Conservation (phyloP, 805 yeast genomes). For the Myxozyma monticola region DNA sequence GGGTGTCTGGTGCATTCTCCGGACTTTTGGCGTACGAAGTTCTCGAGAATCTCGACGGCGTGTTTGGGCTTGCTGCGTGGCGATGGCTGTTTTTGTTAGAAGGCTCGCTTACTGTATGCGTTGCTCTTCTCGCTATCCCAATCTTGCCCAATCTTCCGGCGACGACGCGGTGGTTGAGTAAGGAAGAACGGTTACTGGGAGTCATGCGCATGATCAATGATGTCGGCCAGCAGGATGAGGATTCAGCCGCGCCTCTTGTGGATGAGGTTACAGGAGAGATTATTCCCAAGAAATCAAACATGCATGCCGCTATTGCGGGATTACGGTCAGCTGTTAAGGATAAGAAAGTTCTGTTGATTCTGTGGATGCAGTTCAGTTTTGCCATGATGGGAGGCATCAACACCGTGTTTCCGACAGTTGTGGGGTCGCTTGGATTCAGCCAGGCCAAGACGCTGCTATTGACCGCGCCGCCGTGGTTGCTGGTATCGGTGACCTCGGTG, state of each 20-base stretch:
- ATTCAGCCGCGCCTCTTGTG: slow-evolving; percentile 29
- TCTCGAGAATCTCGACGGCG: slow-evolving; percentile 46
- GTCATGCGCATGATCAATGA: slow-evolving; percentile 44
- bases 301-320: slow-evolving; percentile 13
- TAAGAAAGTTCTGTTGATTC: slow-evolving; percentile 30
- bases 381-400: slow-evolving; percentile 65
- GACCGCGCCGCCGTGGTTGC: slow-evolving; percentile 29
- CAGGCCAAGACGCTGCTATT: slow-evolving; percentile 54
- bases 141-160: slow-evolving; percentile 56
- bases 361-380: slow-evolving; percentile 39
- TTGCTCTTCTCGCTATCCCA: slow-evolving; percentile 49
- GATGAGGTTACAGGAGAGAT: neutral
- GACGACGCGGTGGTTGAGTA: slow-evolving; percentile 49
- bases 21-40: slow-evolving; percentile 60
- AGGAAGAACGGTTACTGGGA: slow-evolving; percentile 47
- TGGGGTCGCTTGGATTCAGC: slow-evolving; percentile 53
- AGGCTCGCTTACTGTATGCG: slow-evolving; percentile 52
- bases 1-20: slow-evolving; percentile 53
- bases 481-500: slow-evolving; percentile 22
- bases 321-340: slow-evolving; percentile 30
- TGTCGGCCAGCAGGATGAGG: slow-evolving; percentile 45
- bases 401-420: slow-evolving; percentile 51
- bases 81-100: slow-evolving; percentile 58
- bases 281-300: neutral
- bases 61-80: slow-evolving; percentile 50